phyloP scores from a whole-genome alignment of 2,329 filamentous ascomycete species.

The Colletotrichum tamarilloi region DNA sequence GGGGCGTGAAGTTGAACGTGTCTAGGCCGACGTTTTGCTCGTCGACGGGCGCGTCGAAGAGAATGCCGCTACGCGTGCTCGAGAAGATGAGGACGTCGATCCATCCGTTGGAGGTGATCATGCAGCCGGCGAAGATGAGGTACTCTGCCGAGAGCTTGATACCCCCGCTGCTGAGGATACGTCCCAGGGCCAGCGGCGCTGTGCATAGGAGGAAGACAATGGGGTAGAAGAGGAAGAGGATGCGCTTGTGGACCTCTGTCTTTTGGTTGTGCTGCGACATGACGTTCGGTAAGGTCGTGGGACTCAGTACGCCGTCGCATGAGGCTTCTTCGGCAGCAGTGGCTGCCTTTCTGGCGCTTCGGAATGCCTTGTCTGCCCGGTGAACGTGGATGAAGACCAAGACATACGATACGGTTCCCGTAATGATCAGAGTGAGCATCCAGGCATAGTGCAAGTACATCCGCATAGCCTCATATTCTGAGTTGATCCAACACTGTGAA shows the following conservation, averaged over 20 bases:
- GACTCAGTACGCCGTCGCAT: not conserved
- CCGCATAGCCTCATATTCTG: constrained; percentile 60
- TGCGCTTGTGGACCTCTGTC: constrained; percentile 7
- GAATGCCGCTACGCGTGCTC: constrained; percentile 49
- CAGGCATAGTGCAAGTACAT: constrained; percentile 72
- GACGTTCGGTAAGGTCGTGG: not conserved
- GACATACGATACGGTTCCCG: constrained; percentile 49
- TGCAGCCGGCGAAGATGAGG: constrained; percentile 62
- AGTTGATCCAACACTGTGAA: constrained; percentile 69
- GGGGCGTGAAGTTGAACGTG: constrained; percentile 12
- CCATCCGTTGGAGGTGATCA: constrained; percentile 62
- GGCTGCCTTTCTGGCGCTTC: not conserved
- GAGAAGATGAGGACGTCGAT: constrained; percentile 54
- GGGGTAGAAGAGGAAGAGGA: constrained; percentile 67
- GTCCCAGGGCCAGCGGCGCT: constrained; percentile 68
- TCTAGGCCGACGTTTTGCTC: constrained; percentile 21
- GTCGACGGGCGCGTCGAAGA: constrained; percentile 38
- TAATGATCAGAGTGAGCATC: constrained; percentile 59
- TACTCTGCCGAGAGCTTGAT: constrained; percentile 56
- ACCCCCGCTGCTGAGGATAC: constrained; percentile 67
- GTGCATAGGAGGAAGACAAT: constrained; percentile 72
- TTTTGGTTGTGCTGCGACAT: not conserved
- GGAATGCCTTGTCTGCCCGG: not conserved
- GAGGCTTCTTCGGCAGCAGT: not conserved
- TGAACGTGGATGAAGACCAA: constrained; percentile 49